phyloP scores from a whole-genome alignment of 345 rosid species.

The Firmiana major region DNA sequence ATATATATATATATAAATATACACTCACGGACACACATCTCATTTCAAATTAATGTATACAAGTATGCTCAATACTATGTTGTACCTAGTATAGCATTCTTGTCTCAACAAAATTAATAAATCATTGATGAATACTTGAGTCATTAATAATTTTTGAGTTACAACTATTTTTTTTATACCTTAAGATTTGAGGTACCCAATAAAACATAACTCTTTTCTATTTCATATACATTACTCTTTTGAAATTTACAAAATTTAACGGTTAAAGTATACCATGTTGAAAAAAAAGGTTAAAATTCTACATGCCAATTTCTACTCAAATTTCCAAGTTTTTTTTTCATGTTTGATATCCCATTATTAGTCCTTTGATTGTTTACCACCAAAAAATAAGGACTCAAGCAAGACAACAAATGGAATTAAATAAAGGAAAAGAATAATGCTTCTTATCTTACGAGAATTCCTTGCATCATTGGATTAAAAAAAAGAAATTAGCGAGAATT shows the following conservation, averaged over 20 bases:
- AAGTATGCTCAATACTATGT: not conserved
- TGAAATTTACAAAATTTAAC: not conserved
- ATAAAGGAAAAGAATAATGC: not conserved
- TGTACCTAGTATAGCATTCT: not conserved
- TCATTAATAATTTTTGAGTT: not conserved
- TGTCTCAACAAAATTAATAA: not conserved
- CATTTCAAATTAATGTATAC: too few relatives aligned
- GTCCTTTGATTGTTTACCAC: not conserved
- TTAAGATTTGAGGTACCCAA: too few relatives aligned
- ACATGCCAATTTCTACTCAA: not conserved
- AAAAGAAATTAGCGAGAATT: not conserved
- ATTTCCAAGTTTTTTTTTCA: not conserved
- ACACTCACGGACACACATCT: too few relatives aligned
- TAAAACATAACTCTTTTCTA: too few relatives aligned
- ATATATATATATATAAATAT: too few relatives aligned
- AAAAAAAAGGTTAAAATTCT: not conserved
- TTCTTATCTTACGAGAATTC: not conserved
- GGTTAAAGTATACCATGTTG: not conserved
- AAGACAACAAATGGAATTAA: not conserved
- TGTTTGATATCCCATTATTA: not conserved
- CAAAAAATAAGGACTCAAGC: not conserved
- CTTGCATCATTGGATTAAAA: not conserved
- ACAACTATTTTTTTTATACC: too few relatives aligned
- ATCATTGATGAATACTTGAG: not conserved
- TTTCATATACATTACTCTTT: too few relatives aligned